Evolutionary conservation across 2,329 filamentous ascomycete genomes (phyloP).

Genomic region (Hypoxylon rubiginosum): DNA sequence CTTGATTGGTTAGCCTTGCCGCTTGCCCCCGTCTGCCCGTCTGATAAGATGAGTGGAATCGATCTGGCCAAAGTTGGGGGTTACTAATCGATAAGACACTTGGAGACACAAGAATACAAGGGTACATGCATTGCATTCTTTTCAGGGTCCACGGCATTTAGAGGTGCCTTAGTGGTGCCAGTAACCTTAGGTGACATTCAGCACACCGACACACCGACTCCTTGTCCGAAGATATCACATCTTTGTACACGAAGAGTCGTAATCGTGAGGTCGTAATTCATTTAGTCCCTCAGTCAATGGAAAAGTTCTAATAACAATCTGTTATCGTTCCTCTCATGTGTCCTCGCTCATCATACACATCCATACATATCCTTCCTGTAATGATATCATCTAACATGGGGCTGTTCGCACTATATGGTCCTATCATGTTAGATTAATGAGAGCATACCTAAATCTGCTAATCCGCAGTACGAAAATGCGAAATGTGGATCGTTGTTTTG

Average conservation of each 20-base stretch:
- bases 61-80: constrained; percentile 8
- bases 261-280: constrained; percentile 7
- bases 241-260: constrained; percentile 20
- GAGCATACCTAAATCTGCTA: constrained; percentile 18
- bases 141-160: neutral
- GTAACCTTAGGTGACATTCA: neutral
- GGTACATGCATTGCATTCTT: constrained; percentile 2
- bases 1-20: constrained; percentile 38
- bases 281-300: neutral
- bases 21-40: neutral
- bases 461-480: constrained; percentile 42
- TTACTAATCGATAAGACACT: constrained; percentile 2
- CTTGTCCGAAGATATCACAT: constrained; percentile 7
- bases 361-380: neutral
- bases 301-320: constrained; percentile 11
- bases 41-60: constrained; percentile 13
- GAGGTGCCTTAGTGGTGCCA: neutral
- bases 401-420: constrained; percentile 24
- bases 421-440: constrained; percentile 28
- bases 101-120: neutral
- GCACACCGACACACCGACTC: constrained; percentile 31
- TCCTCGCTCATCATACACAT: neutral
- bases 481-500: constrained; percentile 50
- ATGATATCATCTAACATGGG: constrained; percentile 30
- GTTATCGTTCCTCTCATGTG: constrained; percentile 8